A percentile compares a stretch with the other conserved stretches of the same genome.
These are phyloP conservation scores for Penicillium sp. DNA, from an alignment of 2,329 filamentous ascomycete genomes.

Conservation along the genomic window DNA sequence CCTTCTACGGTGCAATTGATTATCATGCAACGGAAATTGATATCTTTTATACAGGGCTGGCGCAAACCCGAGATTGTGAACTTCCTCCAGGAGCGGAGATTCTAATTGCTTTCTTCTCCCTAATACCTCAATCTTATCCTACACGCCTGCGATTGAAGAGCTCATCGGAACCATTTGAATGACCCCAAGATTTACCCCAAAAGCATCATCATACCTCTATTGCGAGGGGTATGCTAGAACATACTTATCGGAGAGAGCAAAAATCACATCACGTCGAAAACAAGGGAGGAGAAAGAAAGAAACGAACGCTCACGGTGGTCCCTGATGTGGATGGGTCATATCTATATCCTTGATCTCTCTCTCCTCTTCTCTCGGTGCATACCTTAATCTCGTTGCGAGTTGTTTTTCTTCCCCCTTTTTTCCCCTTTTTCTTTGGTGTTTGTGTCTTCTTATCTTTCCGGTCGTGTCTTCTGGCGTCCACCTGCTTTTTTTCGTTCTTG, in stretches of 20 bases:
- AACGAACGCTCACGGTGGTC: conserved; percentile 5
- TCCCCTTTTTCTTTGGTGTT: conserved; percentile 11
- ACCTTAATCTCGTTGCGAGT: conserved; percentile 9
- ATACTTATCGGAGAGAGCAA: conserved; percentile 11
- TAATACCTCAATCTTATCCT: background rate
- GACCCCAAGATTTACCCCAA: conserved; percentile 2
- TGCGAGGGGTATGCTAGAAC: conserved; percentile 7
- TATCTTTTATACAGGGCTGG: conserved; percentile 43
- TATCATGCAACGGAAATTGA: conserved; percentile 9
- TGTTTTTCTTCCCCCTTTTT: conserved; percentile 2
- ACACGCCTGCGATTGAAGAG: conserved; percentile 1
- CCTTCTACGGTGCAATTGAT: background rate
- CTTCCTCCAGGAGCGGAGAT: conserved; percentile 48
- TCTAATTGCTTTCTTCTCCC: conserved; percentile 29
- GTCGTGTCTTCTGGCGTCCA: conserved; percentile 14
- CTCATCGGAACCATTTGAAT: background rate
- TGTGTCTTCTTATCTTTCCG: conserved; percentile 8
- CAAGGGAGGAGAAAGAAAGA: conserved; percentile 12
- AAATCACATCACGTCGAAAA: conserved; percentile 17
- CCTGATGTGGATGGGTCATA: conserved; percentile 11
- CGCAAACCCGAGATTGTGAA: conserved; percentile 49
- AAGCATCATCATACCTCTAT: conserved; percentile 14
- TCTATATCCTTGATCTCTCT: conserved; percentile 12
- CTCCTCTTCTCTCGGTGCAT: conserved; percentile 20
- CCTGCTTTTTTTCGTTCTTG: conserved; percentile 8